A percentile compares a stretch with the other conserved stretches of the same genome.
Evolutionary conservation across 345 rosid species (phyloP).

Genomic region (Eucalyptus leucophloia): DNA sequence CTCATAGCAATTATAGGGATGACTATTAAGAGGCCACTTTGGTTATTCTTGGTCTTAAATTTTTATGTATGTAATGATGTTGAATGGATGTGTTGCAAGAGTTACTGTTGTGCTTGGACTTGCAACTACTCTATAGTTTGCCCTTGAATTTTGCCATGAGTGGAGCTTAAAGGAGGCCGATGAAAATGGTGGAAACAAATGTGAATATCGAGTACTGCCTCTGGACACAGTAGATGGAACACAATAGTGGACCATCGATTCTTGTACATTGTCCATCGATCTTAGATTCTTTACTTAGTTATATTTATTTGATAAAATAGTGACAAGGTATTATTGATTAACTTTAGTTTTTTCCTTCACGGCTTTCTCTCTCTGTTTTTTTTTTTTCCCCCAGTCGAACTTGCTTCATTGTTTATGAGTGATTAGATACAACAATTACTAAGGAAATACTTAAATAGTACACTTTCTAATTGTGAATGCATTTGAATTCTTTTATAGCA

Average conservation of each 20-base stretch:
- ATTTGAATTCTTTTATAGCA: not conserved
- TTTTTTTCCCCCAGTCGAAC: not conserved
- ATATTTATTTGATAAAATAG: not conserved
- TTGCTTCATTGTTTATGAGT: not conserved
- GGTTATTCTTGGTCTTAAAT: not conserved
- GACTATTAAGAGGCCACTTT: not conserved
- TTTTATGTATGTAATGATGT: not conserved
- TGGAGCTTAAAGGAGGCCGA: slow-evolving; percentile 65
- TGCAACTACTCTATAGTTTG: slow-evolving; percentile 68
- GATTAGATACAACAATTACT: not conserved
- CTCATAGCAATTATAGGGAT: not conserved
- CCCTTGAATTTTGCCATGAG: slow-evolving; percentile 66
- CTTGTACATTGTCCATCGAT: not conserved
- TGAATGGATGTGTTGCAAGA: slow-evolving; percentile 11
- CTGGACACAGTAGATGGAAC: not conserved
- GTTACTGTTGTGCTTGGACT: slow-evolving; percentile 76
- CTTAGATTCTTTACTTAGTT: not conserved
- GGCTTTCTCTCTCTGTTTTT: not conserved
- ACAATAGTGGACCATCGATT: not conserved
- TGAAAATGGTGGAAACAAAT: slow-evolving; percentile 46
- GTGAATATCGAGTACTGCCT: slow-evolving; percentile 34
- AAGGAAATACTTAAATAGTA: not conserved
- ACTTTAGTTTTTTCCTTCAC: not conserved
- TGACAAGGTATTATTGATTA: not conserved
- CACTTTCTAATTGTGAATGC: not conserved